These are phyloP conservation scores for Ophiocordyceps australis DNA, from an alignment of 2,329 filamentous ascomycete genomes.

Conservation along the genomic window DNA sequence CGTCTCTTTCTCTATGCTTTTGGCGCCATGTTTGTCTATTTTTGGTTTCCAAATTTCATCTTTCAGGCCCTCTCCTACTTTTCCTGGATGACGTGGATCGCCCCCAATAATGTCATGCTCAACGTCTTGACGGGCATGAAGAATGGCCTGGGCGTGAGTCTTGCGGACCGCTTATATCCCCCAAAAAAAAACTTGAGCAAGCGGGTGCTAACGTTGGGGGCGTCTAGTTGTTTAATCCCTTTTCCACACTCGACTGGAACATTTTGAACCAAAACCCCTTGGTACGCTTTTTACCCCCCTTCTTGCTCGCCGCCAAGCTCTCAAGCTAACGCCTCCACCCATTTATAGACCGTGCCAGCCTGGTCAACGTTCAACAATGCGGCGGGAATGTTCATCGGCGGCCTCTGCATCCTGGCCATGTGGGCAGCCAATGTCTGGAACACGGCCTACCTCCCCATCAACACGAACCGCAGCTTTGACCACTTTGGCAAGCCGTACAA, in stretches of 20 bases:
- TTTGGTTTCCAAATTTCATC: conserved; percentile 27
- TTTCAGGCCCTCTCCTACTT: conserved; percentile 23
- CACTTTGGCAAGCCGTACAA: conserved; percentile 19
- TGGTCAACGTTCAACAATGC: conserved; percentile 17
- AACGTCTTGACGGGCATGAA: conserved; percentile 21
- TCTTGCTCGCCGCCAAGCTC: no score
- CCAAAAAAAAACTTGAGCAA: no score
- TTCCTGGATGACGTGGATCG: conserved; percentile 33
- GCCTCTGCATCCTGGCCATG: conserved; percentile 11
- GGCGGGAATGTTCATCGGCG: conserved; percentile 10
- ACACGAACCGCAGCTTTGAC: conserved; percentile 19
- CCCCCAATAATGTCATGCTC: conserved; percentile 22
- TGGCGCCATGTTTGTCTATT: conserved; percentile 18
- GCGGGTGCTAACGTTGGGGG: no score
- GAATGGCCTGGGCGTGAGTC: conserved; percentile 25
- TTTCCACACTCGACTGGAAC: conserved; percentile 25
- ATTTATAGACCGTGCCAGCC: conserved; percentile 11
- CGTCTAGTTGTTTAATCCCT: conserved; percentile 13
- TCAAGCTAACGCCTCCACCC: neutral
- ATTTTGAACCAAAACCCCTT: conserved; percentile 15
- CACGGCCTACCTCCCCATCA: conserved; percentile 20
- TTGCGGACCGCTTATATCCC: no score
- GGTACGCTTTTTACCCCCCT: conserved; percentile 1
- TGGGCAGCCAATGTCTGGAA: conserved; percentile 16
- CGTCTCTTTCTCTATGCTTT: conserved; percentile 22